These are phyloP conservation scores for Suillus placidus DNA, from an alignment of 768 basidiomycete species.

Conservation along the genomic window DNA sequence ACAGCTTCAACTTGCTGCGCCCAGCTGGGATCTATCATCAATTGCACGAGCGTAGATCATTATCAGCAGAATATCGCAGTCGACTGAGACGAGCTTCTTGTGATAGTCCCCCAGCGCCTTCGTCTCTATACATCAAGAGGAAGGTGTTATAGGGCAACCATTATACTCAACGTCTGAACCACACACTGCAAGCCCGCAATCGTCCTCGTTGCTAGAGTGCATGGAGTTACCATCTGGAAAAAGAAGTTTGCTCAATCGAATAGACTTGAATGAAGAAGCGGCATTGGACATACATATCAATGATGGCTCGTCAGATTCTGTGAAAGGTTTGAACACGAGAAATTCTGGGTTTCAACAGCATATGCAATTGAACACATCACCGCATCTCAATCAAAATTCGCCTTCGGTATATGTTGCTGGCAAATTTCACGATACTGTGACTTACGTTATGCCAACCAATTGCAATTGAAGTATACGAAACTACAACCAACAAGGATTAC, in stretches of 20 bases:
- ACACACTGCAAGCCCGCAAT: neutral
- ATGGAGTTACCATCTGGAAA: constrained; percentile 2
- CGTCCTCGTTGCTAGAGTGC: neutral
- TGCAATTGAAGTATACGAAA: constrained; percentile 7
- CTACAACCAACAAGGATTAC: constrained; percentile 17
- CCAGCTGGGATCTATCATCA: neutral
- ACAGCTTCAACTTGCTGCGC: neutral
- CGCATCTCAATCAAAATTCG: constrained; percentile 8
- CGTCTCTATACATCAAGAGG: neutral
- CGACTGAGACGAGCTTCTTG: neutral
- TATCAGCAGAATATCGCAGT: neutral
- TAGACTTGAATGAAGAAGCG: constrained; percentile 1
- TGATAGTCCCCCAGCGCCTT: neutral
- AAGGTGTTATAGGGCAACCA: neutral
- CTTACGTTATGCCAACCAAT: constrained; percentile 10
- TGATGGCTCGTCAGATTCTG: neutral
- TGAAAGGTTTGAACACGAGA: neutral
- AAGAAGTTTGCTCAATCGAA: neutral
- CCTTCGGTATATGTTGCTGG: constrained; percentile 23
- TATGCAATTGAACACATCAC: constrained; percentile 17
- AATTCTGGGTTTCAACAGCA: neutral
- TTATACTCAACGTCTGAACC: neutral
- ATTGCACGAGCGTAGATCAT: neutral
- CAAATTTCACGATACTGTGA: constrained; percentile 9
- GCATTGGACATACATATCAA: neutral